Base-by-base conservation (phyloP, 1,284 basidiomycete genomes). In the Boletus subluridellus region DNA sequence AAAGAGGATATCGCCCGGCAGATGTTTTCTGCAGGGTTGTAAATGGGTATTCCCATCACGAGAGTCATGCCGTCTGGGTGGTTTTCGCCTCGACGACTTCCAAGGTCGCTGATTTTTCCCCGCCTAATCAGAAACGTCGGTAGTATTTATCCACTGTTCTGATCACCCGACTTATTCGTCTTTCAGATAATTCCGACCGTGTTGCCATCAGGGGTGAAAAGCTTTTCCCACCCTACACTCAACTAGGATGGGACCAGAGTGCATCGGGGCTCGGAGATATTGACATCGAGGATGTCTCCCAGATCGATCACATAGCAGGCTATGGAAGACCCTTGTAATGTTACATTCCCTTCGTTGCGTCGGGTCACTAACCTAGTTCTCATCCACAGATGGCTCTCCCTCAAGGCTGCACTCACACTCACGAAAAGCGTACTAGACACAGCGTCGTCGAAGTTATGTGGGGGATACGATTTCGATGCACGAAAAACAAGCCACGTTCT, bases 61-160 rank as follows among this genome's bases (percentile, higher is more conserved):
- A 9, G 4, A 42, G 35, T 7, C 39, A 63, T 41, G 48, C 54
- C 0, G 30, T 63, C 2, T 64, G 64, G 64, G 54, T 64, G 0
- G 57, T 54, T 12, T 66, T 66, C 15, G 55, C 61, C 1, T 64
- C 57, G 0, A 64, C 64, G 0, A 61, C 58, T 11, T 55, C 64
- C 21, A 57, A 49, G 15, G 51, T 66, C 8, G 30, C 52, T 0
- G 47, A 65, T 32, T 60, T 64, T 34, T 56, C 49, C 0, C 60
- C 49, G 0, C 63, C 54, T 5, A 52, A 55, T 30, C 28, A 57
- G 7, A 63, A 26, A 30, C 3, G 61, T 26, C 6, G 0, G 30
- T 30, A 3, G 10, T 32, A 8, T 42, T n/a, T n/a, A 17, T 26
- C 11, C 28, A 7, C n/a, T 14, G 17, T 32, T 7, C 30, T 12